Evolutionary conservation across 1,284 basidiomycete species (phyloP), one percentile per base, ranked within the genome.

Genomic region (Leccinum huronense): DNA sequence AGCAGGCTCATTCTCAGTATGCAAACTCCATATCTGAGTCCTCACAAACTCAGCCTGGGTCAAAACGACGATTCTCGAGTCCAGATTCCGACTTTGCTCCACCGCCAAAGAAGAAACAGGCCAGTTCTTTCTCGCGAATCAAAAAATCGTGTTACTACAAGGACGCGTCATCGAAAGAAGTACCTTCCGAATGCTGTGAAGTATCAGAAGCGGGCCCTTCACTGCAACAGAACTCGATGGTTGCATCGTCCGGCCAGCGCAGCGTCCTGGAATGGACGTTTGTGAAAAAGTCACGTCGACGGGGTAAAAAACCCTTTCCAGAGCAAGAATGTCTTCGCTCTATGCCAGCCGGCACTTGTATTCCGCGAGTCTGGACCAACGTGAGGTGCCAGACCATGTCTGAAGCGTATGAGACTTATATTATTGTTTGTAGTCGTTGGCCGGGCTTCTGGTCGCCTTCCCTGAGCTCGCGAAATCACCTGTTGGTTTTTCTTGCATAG

Each of bases 331-430:
- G 9, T 9, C 10, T 9, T 6, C 33, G 23, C 14, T 3, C 48
- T 19, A 19, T 40, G 5, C 48, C 48, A 45, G 31, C 63, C 2
- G 57, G 61, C 36, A 23, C 58, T 55, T 51, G 13, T 9, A 30
- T 34, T 54, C 73, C 73, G n/a, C 65, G 75, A 38, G 66, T 72
- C 13, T 74, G 73, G 75, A 66, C 73, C 14, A 68, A 67, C 16
- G 73, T 74, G 55, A 76, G 73, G 57, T 53, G 27, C 14, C 33
- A 27, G 57, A 13, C 19, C 11, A 5, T 59, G 5, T 31, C 19
- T 59, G 11, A 14, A 45, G 33, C 13, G 33, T 31, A 3, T 1
- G n/a, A 36, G 23, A 16, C 62, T 76, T 23, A 76, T 42, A 4
- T 31, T n/a, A 2, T 58, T 33, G 1, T 58, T 55, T 57, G 16